These are phyloP conservation scores for Rhizoclosmatium sp. DNA, from an alignment of 192 early-diverging fungal species.

Conservation along the genomic window DNA sequence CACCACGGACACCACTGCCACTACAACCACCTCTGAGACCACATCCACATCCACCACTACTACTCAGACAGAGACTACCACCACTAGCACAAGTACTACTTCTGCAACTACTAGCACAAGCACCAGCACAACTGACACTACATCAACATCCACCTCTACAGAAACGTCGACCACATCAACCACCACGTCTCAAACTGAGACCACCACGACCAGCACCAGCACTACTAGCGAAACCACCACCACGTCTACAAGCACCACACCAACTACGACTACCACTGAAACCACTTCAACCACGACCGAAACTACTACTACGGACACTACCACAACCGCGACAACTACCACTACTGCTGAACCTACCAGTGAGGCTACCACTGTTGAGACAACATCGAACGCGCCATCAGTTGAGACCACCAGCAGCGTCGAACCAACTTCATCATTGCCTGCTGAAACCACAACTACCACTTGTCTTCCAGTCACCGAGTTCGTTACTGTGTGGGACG, in stretches of 20 bases:
- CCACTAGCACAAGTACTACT: background rate
- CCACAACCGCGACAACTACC: background rate
- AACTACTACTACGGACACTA: background rate
- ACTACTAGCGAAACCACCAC: slow-evolving; percentile 4
- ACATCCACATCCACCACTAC: slow-evolving; percentile 1
- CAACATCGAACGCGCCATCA: background rate
- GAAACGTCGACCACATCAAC: slow-evolving; percentile 14
- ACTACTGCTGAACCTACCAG: background rate
- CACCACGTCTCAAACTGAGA: slow-evolving; percentile 1
- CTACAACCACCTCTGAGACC: background rate
- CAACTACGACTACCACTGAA: slow-evolving; percentile 10
- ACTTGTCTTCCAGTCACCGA: background rate
- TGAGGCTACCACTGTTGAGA: background rate
- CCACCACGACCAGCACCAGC: slow-evolving; percentile 6
- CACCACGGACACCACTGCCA: background rate
- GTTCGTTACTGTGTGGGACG: background rate
- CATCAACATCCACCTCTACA: background rate
- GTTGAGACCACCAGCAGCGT: background rate
- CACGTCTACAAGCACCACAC: background rate
- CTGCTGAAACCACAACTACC: background rate
- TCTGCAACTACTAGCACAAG: slow-evolving; percentile 8
- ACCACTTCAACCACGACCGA: slow-evolving; percentile 9
- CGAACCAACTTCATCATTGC: slow-evolving; percentile 1
- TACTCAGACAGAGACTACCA: slow-evolving; percentile 1
- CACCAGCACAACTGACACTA: background rate